phyloP scores from a whole-genome alignment of 306 rosid species.

The Chamaecrista fasciculata region DNA sequence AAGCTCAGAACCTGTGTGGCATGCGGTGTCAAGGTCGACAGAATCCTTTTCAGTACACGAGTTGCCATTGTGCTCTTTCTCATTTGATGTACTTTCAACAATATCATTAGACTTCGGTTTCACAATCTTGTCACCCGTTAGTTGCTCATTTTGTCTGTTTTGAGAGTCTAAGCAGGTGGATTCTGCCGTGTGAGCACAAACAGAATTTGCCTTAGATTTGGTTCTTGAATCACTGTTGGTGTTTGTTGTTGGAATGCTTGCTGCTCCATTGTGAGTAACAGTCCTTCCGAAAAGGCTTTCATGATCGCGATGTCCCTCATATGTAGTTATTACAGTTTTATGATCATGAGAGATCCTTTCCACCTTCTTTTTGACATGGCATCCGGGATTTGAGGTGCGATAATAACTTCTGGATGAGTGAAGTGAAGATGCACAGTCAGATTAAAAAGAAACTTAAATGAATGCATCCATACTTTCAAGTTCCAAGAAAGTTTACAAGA shows the following conservation, averaged over 20 bases:
- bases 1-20: constrained; percentile 26
- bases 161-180: constrained; percentile 27
- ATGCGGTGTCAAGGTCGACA: constrained; percentile 11
- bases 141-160: constrained; percentile 31
- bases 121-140: constrained; percentile 29
- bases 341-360: constrained; percentile 76
- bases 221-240: constrained; percentile 30
- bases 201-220: constrained; percentile 33
- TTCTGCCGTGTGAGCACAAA: constrained; percentile 23
- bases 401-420: constrained; percentile 74
- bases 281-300: constrained; percentile 52
- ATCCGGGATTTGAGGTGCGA: constrained; percentile 83
- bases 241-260: constrained; percentile 27
- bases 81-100: constrained; percentile 22
- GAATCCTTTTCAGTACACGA: constrained; percentile 13
- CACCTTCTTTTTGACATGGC: constrained; percentile 84
- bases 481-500: constrained; percentile 10
- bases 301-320: constrained; percentile 85
- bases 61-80: constrained; percentile 37
- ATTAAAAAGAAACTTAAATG: constrained; percentile 20
- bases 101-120: constrained; percentile 32
- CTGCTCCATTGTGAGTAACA: constrained; percentile 45
- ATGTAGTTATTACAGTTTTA: constrained; percentile 68
- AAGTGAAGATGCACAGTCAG: constrained; percentile 26
- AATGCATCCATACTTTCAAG: neutral